Conservation (phyloP, 139 green algal species). For the Ettlia oleoabundans region DNA sequence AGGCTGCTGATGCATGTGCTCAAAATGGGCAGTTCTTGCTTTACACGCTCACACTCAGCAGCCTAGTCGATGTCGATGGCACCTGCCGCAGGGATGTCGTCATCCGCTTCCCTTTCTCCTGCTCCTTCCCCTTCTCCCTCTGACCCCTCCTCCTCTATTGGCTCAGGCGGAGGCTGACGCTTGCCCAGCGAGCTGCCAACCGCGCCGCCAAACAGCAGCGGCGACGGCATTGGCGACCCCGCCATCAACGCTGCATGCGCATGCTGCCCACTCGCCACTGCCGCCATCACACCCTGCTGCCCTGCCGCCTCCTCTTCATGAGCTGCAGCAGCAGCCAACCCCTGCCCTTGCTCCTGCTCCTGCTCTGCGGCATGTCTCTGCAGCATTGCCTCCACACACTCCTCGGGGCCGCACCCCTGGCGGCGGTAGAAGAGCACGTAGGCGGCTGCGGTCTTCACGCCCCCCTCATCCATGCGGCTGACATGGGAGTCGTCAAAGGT, state of each 20-base stretch:
- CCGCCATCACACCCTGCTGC: not conserved
- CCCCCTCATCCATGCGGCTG: conserved; percentile 13
- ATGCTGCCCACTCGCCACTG: not conserved
- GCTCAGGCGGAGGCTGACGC: conserved; percentile 12
- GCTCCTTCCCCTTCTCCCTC: not conserved
- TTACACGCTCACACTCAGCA: not conserved
- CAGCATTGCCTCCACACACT: conserved; percentile 9
- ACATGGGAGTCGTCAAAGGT: conserved; percentile 89
- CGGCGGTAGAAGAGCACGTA: conserved; percentile 97
- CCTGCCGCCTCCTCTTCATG: no score
- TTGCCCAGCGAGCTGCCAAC: conserved; percentile 20
- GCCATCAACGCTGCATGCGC: not conserved
- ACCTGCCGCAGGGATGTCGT: not conserved
- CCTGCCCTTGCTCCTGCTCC: not conserved
- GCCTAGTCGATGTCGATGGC: conserved; percentile 9
- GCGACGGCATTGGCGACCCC: not conserved
- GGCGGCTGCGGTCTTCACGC: conserved; percentile 66
- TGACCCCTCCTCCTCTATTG: conserved; percentile 25
- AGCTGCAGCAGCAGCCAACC: not conserved
- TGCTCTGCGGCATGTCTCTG: not conserved
- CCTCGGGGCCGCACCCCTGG: not conserved
- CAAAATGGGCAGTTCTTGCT: no score
- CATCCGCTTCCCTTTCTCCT: not conserved
- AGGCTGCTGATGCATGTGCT: not conserved
- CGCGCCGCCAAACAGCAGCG: not conserved